Conservation (phyloP, 2,329 filamentous ascomycete species). For the Fusarium austroafricanum region DNA sequence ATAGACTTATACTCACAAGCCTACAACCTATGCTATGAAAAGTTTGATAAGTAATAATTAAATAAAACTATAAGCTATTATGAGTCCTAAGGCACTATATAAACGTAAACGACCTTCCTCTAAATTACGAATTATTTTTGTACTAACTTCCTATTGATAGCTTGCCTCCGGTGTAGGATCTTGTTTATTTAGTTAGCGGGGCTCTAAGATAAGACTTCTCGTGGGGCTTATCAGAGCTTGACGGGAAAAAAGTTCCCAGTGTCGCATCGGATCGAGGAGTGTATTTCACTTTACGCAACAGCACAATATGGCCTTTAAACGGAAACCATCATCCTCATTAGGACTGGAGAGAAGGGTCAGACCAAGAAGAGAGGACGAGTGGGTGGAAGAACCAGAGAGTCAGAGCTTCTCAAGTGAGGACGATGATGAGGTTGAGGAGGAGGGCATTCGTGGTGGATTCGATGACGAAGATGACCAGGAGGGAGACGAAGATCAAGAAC, state of each 20-base stretch:
- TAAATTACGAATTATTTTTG: too few relatives aligned
- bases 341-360: slow-evolving; percentile 59
- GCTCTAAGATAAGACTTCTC: slow-evolving; percentile 30
- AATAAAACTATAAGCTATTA: too few relatives aligned
- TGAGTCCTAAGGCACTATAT: too few relatives aligned
- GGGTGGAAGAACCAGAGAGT: slow-evolving; percentile 54
- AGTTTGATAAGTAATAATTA: too few relatives aligned
- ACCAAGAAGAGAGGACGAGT: slow-evolving; percentile 58
- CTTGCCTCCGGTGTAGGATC: neutral
- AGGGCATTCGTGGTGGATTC: slow-evolving; percentile 41
- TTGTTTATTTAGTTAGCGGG: slow-evolving; percentile 26
- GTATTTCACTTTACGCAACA: slow-evolving; percentile 3
- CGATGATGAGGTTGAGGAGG: slow-evolving; percentile 48
- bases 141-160: too few relatives aligned
- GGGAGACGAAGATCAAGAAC: slow-evolving; percentile 34
- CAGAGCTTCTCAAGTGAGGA: slow-evolving; percentile 46
- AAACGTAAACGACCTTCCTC: too few relatives aligned
- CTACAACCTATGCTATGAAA: too few relatives aligned
- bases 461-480: slow-evolving; percentile 48
- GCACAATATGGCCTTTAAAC: slow-evolving; percentile 52
- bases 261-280: neutral
- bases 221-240: slow-evolving; percentile 34
- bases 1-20: too few relatives aligned
- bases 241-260: slow-evolving; percentile 33
- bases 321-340: slow-evolving; percentile 52